Base-by-base conservation (phyloP, 2,329 filamentous ascomycete species). In the Fusarium piperis region DNA sequence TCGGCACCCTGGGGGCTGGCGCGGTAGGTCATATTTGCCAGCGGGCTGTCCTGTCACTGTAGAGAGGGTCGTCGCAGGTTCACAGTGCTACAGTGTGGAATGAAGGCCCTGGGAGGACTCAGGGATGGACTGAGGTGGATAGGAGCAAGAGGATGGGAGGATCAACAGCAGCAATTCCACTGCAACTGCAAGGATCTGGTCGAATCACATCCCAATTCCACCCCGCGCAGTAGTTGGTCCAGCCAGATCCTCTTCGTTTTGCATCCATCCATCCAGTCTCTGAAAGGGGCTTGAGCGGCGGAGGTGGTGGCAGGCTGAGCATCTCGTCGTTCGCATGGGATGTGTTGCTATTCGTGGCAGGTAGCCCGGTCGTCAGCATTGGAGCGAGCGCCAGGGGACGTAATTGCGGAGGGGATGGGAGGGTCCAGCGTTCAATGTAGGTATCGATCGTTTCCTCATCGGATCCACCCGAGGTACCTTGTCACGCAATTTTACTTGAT, bases 281-380 rank as follows among this genome's bases (percentile, higher is more conserved):
- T 61, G 35, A 53, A 61, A 61, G 35, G 59, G 46, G 10, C 36
- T 39, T 44, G 12, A 28, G 65, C 38, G 15, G 15, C 2, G 23
- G 23, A n/a, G n/a, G n/a, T 5, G n/a, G 32, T 33, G 18, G 51
- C 16, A 68, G 62, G 52, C 46, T 72, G 65, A 44, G 68, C 46
- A 44, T 59, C 60, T 52, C 57, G 38, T 39, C n/a, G 33, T 71
- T 57, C 44, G 30, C 20, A 18, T 58, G 36, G 46, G 13, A 48
- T 36, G 58, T 70, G 70, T 67, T 72, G 39, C 70, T 70, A 73
- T 72, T 67, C 70, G 70, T 72, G 62, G 70, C 59, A 32, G 38
- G 30, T 3, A 23, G 15, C 36, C 36, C 7, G 41, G 38, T 48
- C 23, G 46, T 53, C 58, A 61, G 58, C 44, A 38, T 18, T 41